Conservation (phyloP, 257 asterid species). For the Salvia miltiorrhiza region DNA sequence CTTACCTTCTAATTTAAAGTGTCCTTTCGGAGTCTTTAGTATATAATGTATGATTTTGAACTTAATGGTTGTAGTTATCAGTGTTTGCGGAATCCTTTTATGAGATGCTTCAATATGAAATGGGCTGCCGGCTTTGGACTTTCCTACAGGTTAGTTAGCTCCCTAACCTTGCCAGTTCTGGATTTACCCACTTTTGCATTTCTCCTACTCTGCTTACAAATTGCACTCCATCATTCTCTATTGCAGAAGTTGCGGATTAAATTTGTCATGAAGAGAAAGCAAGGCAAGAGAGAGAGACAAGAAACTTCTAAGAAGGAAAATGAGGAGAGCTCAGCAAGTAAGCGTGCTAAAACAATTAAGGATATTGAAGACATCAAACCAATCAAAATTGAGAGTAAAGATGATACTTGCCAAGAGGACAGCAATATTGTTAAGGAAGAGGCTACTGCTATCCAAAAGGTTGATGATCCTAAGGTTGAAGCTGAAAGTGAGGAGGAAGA, state of each 20-base stretch:
- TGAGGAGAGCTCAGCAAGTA: conserved; percentile 46
- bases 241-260: conserved; percentile 58
- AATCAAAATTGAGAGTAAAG: conserved; percentile 22
- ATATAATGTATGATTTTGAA: background rate
- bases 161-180: conserved; percentile 6
- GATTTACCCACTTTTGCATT: background rate
- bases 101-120: conserved; percentile 91
- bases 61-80: conserved; percentile 58
- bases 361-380: conserved; percentile 33
- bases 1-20: background rate
- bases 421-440: conserved; percentile 37
- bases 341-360: conserved; percentile 51
- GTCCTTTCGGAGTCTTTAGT: background rate
- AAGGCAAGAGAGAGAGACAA: conserved; percentile 69
- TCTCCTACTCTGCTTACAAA: background rate
- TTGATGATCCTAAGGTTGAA: conserved; percentile 31
- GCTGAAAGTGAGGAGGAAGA: conserved; percentile 29
- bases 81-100: conserved; percentile 81
- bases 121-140: conserved; percentile 78
- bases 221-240: conserved; percentile 2
- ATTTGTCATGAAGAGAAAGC: conserved; percentile 57
- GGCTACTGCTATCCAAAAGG: conserved; percentile 26
- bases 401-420: conserved; percentile 24
- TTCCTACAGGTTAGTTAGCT: conserved; percentile 79
- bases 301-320: conserved; percentile 44